These are phyloP conservation scores for Domatiomyces catenatus DNA, from an alignment of 2,329 filamentous ascomycete genomes.

Conservation along the genomic window DNA sequence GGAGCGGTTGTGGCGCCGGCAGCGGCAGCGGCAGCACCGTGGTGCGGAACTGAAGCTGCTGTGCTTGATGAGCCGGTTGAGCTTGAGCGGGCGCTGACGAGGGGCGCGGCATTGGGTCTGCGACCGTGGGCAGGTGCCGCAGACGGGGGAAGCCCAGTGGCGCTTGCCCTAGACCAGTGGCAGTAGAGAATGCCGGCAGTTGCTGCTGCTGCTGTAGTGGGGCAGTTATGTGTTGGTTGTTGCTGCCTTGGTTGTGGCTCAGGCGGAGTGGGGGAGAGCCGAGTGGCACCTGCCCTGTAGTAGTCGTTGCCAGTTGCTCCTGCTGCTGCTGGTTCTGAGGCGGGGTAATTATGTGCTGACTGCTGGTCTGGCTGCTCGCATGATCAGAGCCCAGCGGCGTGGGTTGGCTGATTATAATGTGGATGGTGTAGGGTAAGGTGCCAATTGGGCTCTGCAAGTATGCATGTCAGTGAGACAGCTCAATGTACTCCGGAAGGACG, in stretches of 20 bases:
- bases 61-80: conserved; percentile 3
- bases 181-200: not conserved
- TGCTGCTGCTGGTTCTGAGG: not conserved
- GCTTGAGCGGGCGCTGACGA: conserved; percentile 11
- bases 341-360: not conserved
- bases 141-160: not conserved
- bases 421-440: conserved; percentile 12
- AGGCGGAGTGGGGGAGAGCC: too few species aligned
- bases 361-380: not conserved
- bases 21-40: not conserved
- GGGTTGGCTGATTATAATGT: conserved; percentile 9
- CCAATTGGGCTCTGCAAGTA: conserved; percentile 1
- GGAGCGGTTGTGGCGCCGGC: not conserved
- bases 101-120: conserved; percentile 18
- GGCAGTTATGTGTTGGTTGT: too few species aligned
- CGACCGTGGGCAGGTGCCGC: not conserved
- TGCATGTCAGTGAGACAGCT: not conserved
- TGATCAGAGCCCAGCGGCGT: not conserved
- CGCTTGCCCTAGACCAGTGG: too few species aligned
- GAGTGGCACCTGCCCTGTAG: not conserved
- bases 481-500: conserved; percentile 14
- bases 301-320: not conserved
- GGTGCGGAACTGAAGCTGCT: not conserved
- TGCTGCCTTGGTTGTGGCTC: too few species aligned
- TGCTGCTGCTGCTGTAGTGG: too few species aligned